phyloP scores from a whole-genome alignment of 1,284 basidiomycete genomes.

The Cutaneotrichosporon cyanovorans region DNA sequence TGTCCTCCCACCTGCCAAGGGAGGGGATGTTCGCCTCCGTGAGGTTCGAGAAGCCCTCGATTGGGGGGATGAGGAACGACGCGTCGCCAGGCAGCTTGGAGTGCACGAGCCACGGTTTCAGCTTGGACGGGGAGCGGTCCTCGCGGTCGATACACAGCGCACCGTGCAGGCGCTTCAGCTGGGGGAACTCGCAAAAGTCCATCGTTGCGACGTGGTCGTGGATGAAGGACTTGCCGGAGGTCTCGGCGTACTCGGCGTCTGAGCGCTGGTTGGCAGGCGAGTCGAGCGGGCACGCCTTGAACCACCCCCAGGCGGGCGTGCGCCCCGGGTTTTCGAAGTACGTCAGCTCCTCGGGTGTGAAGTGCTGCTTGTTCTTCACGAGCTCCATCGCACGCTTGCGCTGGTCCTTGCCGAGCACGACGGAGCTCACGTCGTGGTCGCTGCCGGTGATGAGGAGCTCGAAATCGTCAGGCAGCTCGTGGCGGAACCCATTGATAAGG shows the following conservation, averaged over 20 bases:
- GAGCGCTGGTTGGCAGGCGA: slow-evolving; percentile 41
- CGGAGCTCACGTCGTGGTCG: slow-evolving; percentile 43
- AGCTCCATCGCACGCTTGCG: slow-evolving; percentile 42
- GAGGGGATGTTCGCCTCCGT: slow-evolving; percentile 27
- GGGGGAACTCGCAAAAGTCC: slow-evolving; percentile 50
- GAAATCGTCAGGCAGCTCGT: slow-evolving; percentile 34
- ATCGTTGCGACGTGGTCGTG: slow-evolving; percentile 48
- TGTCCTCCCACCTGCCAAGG: slow-evolving; percentile 39
- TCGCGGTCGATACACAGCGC: slow-evolving; percentile 41
- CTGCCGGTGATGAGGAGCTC: slow-evolving; percentile 36
- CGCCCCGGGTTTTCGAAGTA: slow-evolving; percentile 41
- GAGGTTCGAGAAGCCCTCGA: slow-evolving; percentile 41
- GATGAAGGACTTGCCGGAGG: slow-evolving; percentile 41
- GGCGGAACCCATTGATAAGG: slow-evolving; percentile 37
- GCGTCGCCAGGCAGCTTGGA: slow-evolving; percentile 44
- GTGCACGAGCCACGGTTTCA: slow-evolving; percentile 42
- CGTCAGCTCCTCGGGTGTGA: slow-evolving; percentile 41
- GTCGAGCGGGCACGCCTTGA: slow-evolving; percentile 42
- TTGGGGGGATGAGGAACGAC: slow-evolving; percentile 40
- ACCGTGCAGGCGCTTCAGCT: slow-evolving; percentile 43
- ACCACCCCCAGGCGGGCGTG: slow-evolving; percentile 34
- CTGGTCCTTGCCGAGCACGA: slow-evolving; percentile 45
- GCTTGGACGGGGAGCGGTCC: slow-evolving; percentile 38
- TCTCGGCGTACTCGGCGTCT: slow-evolving; percentile 28
- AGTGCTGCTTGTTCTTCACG: slow-evolving; percentile 37